Evolutionary conservation across 2,329 filamentous ascomycete genomes (phyloP), one percentile per base, ranked within the genome.

Genomic region (Phaeosphaeria sp.): DNA sequence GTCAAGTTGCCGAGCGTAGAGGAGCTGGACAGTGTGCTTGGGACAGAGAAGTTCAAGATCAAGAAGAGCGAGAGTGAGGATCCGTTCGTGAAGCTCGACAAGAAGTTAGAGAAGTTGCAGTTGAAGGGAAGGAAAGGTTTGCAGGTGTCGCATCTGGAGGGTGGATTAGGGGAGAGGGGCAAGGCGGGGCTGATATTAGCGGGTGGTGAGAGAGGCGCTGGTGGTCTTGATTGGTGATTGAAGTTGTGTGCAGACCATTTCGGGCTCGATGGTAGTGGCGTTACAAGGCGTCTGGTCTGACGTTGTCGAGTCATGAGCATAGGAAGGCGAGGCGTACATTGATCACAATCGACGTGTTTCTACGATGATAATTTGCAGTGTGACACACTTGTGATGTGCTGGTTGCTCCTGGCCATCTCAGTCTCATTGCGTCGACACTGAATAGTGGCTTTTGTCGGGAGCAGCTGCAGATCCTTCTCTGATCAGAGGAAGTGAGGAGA

Each of bases 11-110:
- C 93, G 20, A 89, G 91, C 0, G 84, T 93, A 0, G 88, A 89
- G 52, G 93, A 96, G 79, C 81, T 97, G 45, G 93, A 97, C 74
- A 84, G 84, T 1, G 85, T 91, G 55, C 80, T 97, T 25, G 92
- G 92, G 0, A 97, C 92, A 0, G 82, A 83, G 67, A 89, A 86
- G 78, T 97, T 91, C 87, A 91, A 86, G 78, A 87, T 96, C 18
- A 89, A 84, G 79, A 90, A 89, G 76, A 89, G 84, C 1, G 92
- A 95, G 77, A 82, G 78, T 17, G 71, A 71, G 7, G 80, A 83
- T 73, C 84, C 84, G 17, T 88, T 87, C 72, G 82, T 80, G 49
- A 81, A 78, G 53, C 67, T 88, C 52, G 86, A 88, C 68, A 80
- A 80, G 76, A 86, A 82, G 69, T 74, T 87, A 56, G 83, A 83